A percentile compares a stretch with the other conserved stretches of the same genome.
Conservation (phyloP, 2,329 filamentous ascomycete genomes). For the Colletotrichum sp. region DNA sequence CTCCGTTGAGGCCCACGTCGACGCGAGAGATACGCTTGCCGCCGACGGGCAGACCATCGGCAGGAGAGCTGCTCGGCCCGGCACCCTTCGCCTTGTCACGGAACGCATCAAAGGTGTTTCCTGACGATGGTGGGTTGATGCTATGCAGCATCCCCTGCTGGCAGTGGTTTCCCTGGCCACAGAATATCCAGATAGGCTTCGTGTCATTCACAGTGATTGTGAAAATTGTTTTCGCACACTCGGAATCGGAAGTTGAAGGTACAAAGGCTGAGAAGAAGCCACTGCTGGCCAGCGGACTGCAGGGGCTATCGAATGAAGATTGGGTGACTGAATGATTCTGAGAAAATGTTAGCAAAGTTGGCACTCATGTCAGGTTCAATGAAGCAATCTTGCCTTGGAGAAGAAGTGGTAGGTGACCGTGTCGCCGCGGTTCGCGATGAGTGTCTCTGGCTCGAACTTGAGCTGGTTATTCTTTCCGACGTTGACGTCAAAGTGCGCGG, state of each 20-base stretch:
- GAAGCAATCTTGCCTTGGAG: slow-evolving; percentile 30
- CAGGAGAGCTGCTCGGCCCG: slow-evolving; percentile 32
- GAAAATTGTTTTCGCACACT: slow-evolving; percentile 39
- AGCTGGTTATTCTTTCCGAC: slow-evolving; percentile 41
- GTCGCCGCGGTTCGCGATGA: slow-evolving; percentile 40
- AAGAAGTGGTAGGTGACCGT: slow-evolving; percentile 47
- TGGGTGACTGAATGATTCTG: slow-evolving; percentile 47
- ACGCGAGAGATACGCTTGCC: slow-evolving; percentile 37
- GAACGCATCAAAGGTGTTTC: slow-evolving; percentile 41
- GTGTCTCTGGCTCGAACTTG: slow-evolving; percentile 40
- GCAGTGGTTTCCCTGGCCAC: slow-evolving; percentile 49
- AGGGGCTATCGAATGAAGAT: slow-evolving; percentile 44
- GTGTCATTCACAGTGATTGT: slow-evolving; percentile 50
- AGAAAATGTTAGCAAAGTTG: background rate
- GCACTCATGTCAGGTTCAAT: background rate
- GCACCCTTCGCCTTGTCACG: slow-evolving; percentile 31
- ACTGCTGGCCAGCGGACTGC: slow-evolving; percentile 33
- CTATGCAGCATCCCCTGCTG: slow-evolving; percentile 45
- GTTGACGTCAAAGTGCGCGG: slow-evolving; percentile 35
- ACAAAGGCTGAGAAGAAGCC: slow-evolving; percentile 50
- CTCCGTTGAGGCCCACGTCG: slow-evolving; percentile 35
- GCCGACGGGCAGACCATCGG: slow-evolving; percentile 32
- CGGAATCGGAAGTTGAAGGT: slow-evolving; percentile 33
- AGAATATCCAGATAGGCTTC: slow-evolving; percentile 56
- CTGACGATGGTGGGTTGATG: slow-evolving; percentile 38